Percentiles rank a stretch among this genome's conserved stretches.
Conservation (phyloP, 2,329 filamentous ascomycete genomes). For the Plenodomus lindquistii region DNA sequence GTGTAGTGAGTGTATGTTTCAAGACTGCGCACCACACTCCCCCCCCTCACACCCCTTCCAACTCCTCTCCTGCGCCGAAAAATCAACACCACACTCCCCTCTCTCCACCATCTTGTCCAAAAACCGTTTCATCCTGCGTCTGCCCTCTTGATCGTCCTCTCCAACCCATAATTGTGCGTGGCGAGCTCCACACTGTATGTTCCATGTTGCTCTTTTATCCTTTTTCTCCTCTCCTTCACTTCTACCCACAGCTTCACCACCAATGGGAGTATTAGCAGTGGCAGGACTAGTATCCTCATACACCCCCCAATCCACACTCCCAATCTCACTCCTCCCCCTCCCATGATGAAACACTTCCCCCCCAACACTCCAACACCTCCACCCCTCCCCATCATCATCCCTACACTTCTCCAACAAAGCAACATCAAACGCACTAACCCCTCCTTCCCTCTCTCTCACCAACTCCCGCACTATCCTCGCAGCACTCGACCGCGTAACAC, state of each 20-base stretch:
- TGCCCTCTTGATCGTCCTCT: constrained; percentile 2
- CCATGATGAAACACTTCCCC: constrained; percentile 49
- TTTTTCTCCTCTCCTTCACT: background rate
- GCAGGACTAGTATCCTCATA: too few relatives aligned
- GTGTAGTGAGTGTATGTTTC: too few relatives aligned
- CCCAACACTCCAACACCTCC: constrained; percentile 40
- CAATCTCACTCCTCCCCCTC: constrained; percentile 31
- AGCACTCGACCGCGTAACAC: constrained; percentile 40
- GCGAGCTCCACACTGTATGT: constrained; percentile 16
- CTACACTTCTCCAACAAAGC: constrained; percentile 45
- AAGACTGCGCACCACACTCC: constrained; percentile 18
- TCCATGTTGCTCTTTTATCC: constrained; percentile 12
- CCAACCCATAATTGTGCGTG: constrained; percentile 10
- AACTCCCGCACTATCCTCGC: constrained; percentile 31
- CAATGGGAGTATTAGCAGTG: too few relatives aligned
- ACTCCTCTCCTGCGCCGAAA: constrained; percentile 2
- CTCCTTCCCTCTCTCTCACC: constrained; percentile 15
- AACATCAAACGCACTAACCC: constrained; percentile 44
- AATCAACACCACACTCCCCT: constrained; percentile 9
- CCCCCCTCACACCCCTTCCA: constrained; percentile 16
- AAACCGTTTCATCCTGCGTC: background rate
- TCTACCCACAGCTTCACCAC: background rate
- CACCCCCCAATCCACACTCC: constrained; percentile 7
- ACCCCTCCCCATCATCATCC: constrained; percentile 37
- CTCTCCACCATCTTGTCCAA: constrained; percentile 5